Evolutionary conservation across 2,329 filamentous ascomycete genomes (phyloP), one percentile per base, ranked within the genome.

Genomic region (Cladophialophora yegresii): DNA sequence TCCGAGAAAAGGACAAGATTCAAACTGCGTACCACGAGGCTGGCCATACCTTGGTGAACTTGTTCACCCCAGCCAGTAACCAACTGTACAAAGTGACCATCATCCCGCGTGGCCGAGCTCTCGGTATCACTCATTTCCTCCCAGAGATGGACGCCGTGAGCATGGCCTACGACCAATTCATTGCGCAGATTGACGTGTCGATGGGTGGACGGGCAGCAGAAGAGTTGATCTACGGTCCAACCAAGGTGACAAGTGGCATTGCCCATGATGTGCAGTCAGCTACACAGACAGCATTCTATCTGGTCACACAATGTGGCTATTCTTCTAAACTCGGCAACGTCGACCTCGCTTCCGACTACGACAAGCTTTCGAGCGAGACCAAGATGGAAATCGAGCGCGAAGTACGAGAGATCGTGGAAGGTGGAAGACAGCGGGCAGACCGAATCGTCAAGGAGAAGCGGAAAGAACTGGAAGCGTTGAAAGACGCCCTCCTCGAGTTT

Each of bases 11-110:
- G 79, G 95, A 99, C 79, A 98, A 96, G 68, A 66, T 72, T 49
- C 89, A 92, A 83, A 96, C 93, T n/a, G 92, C 92, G 0, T 96
- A 96, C 73, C 92, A 96, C 74, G 95, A 99, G 79, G 96, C 93
- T 62, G 95, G 95, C 2, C 95, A 99, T 77, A 92, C 95, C 8
- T 85, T 99, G 16, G 91, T 97, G 64, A 89, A 89, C 62, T 87
- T 97, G 73, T 92, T 93, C 71, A 91, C 89, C 12, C 87, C 89
- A 66, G 86, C 86, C 43, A 86, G 89, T 58, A 88, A 84, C 68
- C 90, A 89, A 33, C 83, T 99, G 1, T 97, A 99, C 84, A 99
- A 99, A 80, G 93, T 96, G 56, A 99, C 95, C 0, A 96, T 99
- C 72, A 89, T 99, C 72, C 93, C 95, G 59, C 89, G 96, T 72